Evolutionary conservation across 2,329 filamentous ascomycete genomes (phyloP).

Genomic region (Colletotrichum lindemuthianum): DNA sequence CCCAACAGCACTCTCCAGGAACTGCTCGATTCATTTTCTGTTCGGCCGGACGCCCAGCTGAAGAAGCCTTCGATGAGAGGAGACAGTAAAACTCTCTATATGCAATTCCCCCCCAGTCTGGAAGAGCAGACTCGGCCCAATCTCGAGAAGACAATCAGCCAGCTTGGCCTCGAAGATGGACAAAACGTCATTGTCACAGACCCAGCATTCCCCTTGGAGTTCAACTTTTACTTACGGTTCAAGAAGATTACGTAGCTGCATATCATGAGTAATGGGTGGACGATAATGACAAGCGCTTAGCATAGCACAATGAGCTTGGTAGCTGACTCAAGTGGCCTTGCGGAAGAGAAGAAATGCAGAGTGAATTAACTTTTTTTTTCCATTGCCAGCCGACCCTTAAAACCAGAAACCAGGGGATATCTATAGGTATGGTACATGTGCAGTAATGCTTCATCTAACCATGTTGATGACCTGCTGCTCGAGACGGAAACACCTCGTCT

Average conservation of each 20-base stretch:
- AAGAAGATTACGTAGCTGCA: slow-evolving; percentile 40
- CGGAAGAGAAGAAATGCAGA: slow-evolving; percentile 6
- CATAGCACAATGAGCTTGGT: not conserved
- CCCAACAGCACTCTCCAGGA: slow-evolving; percentile 79
- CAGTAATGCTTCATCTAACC: slow-evolving; percentile 55
- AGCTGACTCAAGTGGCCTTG: not conserved
- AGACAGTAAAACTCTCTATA: slow-evolving; percentile 87
- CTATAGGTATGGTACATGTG: slow-evolving; percentile 35
- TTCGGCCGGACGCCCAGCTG: slow-evolving; percentile 87
- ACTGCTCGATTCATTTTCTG: slow-evolving; percentile 84
- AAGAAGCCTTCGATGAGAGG: slow-evolving; percentile 89
- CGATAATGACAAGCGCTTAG: slow-evolving; percentile 18
- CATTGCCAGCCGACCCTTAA: slow-evolving; percentile 30
- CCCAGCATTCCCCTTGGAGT: slow-evolving; percentile 83
- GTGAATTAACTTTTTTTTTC: slow-evolving; percentile 34
- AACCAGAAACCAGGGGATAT: slow-evolving; percentile 35
- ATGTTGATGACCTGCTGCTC: slow-evolving; percentile 77
- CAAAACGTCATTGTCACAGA: slow-evolving; percentile 94
- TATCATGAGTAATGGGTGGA: slow-evolving; percentile 12
- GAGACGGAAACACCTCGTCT: slow-evolving; percentile 81
- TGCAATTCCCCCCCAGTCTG: slow-evolving; percentile 82
- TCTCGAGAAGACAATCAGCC: slow-evolving; percentile 78
- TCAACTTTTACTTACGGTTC: slow-evolving; percentile 65
- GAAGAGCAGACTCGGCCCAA: slow-evolving; percentile 88
- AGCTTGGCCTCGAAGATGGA: slow-evolving; percentile 78